Conservation (phyloP, 352 stramenopile species). For the Phytophthora uliginosa region DNA sequence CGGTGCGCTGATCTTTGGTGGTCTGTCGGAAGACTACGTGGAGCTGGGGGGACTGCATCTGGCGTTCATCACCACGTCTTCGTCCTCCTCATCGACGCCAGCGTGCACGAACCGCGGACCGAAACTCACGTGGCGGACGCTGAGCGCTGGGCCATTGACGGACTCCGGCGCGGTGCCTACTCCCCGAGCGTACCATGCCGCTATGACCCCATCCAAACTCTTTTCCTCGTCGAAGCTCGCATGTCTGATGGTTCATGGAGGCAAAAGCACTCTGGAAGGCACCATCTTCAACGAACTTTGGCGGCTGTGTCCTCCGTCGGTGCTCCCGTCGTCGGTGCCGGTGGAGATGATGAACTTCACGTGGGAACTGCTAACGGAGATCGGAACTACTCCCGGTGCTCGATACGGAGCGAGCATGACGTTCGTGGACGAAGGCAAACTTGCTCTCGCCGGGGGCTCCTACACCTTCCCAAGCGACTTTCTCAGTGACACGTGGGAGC, state of each 20-base stretch:
- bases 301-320: constrained; percentile 56
- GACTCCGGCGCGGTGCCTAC: constrained; percentile 26
- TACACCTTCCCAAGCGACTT: constrained; percentile 85
- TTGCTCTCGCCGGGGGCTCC: constrained; percentile 70
- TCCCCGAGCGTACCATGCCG: constrained; percentile 59
- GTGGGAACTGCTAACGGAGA: constrained; percentile 63
- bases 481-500: constrained; percentile 75
- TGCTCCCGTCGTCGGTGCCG: neutral
- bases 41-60: constrained; percentile 58
- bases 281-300: constrained; percentile 83
- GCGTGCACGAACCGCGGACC: constrained; percentile 37
- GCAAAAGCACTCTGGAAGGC: constrained; percentile 48
- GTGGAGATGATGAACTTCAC: constrained; percentile 59
- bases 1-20: constrained; percentile 58
- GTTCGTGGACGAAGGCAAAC: constrained; percentile 70
- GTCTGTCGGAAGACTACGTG: constrained; percentile 53
- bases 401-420: constrained; percentile 66
- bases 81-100: constrained; percentile 7
- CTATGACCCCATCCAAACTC: constrained; percentile 48
- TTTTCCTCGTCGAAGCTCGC: constrained; percentile 34
- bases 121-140: constrained; percentile 49
- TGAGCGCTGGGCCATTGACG: constrained; percentile 23
- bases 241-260: constrained; percentile 71
- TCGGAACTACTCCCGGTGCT: constrained; percentile 60
- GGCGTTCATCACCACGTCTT: constrained; percentile 50